Evolutionary conservation across 2,329 filamentous ascomycete species (phyloP).

Genomic region (Apiospora marii): DNA sequence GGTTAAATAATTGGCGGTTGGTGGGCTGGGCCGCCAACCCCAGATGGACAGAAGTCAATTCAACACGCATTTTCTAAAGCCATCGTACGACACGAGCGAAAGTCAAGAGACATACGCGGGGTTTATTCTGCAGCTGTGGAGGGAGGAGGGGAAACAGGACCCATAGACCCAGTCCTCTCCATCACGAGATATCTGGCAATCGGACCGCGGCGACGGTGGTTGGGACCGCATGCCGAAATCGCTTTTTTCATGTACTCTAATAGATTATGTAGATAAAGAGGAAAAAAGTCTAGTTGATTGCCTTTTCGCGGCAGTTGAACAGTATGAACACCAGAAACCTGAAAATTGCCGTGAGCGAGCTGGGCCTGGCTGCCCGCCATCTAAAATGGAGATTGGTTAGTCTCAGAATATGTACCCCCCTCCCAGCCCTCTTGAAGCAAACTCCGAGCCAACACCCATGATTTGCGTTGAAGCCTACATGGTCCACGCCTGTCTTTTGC

Average conservation of each 20-base stretch:
- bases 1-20: background rate
- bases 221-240: background rate
- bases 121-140: background rate
- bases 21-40: background rate
- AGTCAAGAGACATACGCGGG: constrained; percentile 7
- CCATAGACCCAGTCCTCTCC: background rate
- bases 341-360: background rate
- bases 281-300: background rate
- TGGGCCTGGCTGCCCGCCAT: background rate
- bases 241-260: background rate
- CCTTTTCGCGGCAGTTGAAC: background rate
- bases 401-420: background rate
- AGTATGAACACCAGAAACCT: background rate
- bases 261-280: background rate
- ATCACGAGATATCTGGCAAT: constrained; percentile 12
- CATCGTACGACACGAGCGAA: background rate
- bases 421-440: background rate
- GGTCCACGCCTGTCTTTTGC: constrained; percentile 4
- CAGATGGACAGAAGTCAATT: background rate
- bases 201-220: background rate
- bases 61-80: background rate
- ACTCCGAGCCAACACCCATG: constrained; percentile 6
- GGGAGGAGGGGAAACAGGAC: background rate
- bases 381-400: background rate
- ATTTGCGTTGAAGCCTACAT: constrained; percentile 18